Base-by-base conservation (phyloP, 495 filamentous ascomycete species). In the Aspergillus ostianus region DNA sequence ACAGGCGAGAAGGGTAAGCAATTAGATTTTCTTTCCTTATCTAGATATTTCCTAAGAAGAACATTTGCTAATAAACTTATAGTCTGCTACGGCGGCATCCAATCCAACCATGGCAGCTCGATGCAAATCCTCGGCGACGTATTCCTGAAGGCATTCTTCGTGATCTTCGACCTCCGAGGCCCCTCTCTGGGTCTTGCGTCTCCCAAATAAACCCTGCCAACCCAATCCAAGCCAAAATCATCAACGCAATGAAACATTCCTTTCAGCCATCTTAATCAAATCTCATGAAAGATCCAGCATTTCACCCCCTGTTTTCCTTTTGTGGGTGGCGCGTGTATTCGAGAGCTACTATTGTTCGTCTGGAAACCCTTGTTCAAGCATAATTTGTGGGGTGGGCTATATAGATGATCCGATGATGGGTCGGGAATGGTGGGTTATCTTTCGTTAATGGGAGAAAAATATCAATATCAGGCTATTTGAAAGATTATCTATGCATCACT, bases 71-170 rank as follows among this genome's bases (percentile, higher is more conserved):
- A 50, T 55, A 6, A 13, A 13, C 6, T 57, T 48, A 41, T 56
- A 90, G 86, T 80, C 46, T 92, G 89, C 76, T 89, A 85, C 60
- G 88, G 88, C 56, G 89, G 87, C 57, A 64, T 92, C 47, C 89
- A 91, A 76, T 83, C 83, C 13, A 89, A 83, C 45, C 61, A 64
- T 9, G 81, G 80, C 6, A 77, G 79, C 15, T 71, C 69, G 4
- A 65, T 90, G 60, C 85, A 91, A 68, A 88, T 95, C 67, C 88
- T 86, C 62, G 91, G 91, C 12, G 90, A 93, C 64, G 82, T 89
- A 59, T 87, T 95, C 67, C 85, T 95, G 67, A 91, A 90, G 73
- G 81, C 87, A 20, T 83, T 89, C 64, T 93, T 91, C 68, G 88
- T 90, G 20, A 88, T 88, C 18, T 93, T 93, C 64, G 87, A 95